phyloP scores from a whole-genome alignment of 1,284 basidiomycete genomes.

The Chalciporus sp. region DNA sequence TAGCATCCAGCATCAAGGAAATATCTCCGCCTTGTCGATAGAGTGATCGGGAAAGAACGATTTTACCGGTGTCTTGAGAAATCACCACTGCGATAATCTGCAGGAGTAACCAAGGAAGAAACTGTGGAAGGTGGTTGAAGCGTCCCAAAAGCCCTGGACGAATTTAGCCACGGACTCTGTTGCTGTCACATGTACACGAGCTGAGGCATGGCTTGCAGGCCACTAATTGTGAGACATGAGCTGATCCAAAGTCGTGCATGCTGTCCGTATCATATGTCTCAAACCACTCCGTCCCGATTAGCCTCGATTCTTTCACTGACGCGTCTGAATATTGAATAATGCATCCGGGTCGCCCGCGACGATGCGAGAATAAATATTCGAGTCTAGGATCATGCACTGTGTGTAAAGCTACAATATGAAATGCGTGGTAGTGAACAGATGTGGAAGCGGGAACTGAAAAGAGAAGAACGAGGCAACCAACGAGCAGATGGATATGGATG shows the following conservation, averaged over 20 bases:
- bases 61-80: conserved; percentile 23
- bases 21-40: conserved; percentile 6
- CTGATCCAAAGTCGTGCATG: conserved; percentile 8
- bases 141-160: conserved; percentile 5
- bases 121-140: conserved; percentile 2
- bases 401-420: conserved; percentile 14
- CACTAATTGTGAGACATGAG: conserved; percentile 12
- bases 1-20: neutral
- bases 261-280: conserved; percentile 14
- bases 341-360: neutral
- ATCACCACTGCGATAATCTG: conserved; percentile 21
- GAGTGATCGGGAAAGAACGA: neutral
- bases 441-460: neutral
- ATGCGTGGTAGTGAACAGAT: neutral
- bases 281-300: neutral
- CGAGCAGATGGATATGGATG: conserved; percentile 4
- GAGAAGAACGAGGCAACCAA: conserved; percentile 1
- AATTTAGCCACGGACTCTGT: conserved; percentile 16
- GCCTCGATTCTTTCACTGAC: conserved; percentile 6
- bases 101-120: neutral
- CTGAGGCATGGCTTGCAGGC: conserved; percentile 1
- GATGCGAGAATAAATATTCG: conserved; percentile 17
- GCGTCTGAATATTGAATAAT: conserved; percentile 8
- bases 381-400: conserved; percentile 2
- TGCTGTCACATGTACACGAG: conserved; percentile 8